These are phyloP conservation scores for Geotrichum citri-aurantii DNA, from an alignment of 1,139 yeast species.

Conservation along the genomic window DNA sequence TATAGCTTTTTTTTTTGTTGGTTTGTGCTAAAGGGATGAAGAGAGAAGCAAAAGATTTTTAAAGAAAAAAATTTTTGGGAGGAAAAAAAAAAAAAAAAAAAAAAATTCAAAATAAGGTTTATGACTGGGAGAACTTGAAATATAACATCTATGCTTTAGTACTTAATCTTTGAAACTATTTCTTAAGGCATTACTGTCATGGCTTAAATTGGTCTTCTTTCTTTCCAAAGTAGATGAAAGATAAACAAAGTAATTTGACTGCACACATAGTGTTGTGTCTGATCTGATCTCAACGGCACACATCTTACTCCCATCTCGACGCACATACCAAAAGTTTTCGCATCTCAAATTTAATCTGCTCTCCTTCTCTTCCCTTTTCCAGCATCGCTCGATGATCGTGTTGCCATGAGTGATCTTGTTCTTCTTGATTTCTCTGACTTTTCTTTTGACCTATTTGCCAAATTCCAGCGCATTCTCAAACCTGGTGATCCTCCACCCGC, in stretches of 20 bases:
- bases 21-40: not conserved
- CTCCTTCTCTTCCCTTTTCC: too few relatives aligned
- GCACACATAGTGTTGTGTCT: not conserved
- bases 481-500: conserved; percentile 1
- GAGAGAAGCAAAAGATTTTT: not conserved
- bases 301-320: not conserved
- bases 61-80: conserved; percentile 1
- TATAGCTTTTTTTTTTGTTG: not conserved
- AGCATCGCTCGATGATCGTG: not conserved
- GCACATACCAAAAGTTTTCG: not conserved
- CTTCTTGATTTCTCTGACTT: conserved; percentile 19
- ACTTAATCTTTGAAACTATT: not conserved
- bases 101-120: not conserved
- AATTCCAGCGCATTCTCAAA: conserved; percentile 18
- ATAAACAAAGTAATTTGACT: conserved; percentile 1
- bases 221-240: not conserved
- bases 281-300: not conserved
- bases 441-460: conserved; percentile 18
- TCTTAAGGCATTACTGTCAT: not conserved
- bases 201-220: too few relatives aligned
- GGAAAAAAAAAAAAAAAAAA: not conserved
- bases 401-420: conserved; percentile 14
- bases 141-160: not conserved
- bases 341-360: not conserved
- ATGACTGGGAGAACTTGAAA: conserved; percentile 4